phyloP scores from a whole-genome alignment of 495 filamentous ascomycete species.

The Jackrogersella multiformis region DNA sequence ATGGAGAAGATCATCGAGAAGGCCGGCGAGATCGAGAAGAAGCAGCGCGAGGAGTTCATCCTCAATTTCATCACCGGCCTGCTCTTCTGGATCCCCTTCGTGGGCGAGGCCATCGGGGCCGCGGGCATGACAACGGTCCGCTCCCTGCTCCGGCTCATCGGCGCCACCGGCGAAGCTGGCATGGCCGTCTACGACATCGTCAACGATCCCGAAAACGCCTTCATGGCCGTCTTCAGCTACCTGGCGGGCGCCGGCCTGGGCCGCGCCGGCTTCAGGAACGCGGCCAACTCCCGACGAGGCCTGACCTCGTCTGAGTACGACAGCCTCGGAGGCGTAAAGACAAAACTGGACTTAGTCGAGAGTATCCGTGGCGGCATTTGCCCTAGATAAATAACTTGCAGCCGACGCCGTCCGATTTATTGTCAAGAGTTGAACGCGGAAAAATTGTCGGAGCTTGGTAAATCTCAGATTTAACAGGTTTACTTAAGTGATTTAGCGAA shows the following conservation, averaged over 20 bases:
- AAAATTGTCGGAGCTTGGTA: neutral
- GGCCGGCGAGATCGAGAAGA: neutral
- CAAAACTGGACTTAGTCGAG: neutral
- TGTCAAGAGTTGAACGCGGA: neutral
- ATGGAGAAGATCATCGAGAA: conserved; percentile 1
- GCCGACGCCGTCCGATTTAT: neutral
- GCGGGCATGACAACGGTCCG: neutral
- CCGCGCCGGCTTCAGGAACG: neutral
- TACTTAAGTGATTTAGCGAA: too few species aligned
- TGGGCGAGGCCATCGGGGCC: neutral
- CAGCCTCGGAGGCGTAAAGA: neutral
- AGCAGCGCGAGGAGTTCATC: neutral
- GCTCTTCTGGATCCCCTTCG: conserved; percentile 3
- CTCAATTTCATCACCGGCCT: conserved; percentile 1
- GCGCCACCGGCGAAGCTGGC: neutral
- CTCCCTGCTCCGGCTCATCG: neutral
- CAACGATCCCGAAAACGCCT: neutral
- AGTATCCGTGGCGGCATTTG: neutral
- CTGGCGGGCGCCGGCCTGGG: neutral
- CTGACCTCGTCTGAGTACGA: neutral
- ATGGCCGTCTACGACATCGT: neutral
- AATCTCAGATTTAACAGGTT: neutral
- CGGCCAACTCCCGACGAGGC: neutral
- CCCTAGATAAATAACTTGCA: neutral
- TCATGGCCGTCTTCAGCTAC: conserved; percentile 3